Conservation (phyloP, 306 rosid species). For the Quercus alba region DNA sequence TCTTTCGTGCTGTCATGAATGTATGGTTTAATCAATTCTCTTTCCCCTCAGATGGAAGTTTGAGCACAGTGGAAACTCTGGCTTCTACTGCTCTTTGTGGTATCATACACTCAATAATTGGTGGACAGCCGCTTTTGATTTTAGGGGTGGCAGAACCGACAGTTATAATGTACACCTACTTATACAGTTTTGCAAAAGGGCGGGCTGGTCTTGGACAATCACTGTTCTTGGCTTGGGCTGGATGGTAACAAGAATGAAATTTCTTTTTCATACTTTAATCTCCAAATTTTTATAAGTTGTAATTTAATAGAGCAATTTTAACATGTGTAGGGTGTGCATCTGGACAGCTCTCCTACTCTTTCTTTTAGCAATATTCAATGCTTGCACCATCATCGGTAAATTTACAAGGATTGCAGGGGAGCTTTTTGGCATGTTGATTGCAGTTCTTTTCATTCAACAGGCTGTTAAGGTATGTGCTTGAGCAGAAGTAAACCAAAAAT, state of each 20-base stretch:
- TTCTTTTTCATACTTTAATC: background rate
- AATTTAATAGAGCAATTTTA: slow-evolving; percentile 7
- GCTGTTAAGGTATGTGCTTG: slow-evolving; percentile 63
- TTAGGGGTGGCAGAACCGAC: slow-evolving; percentile 98
- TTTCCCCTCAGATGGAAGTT: slow-evolving; percentile 59
- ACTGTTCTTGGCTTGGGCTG: slow-evolving; percentile 83
- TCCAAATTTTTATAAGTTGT: background rate
- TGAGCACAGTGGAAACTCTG: slow-evolving; percentile 85
- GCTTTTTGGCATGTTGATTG: slow-evolving; percentile 81
- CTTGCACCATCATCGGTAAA: slow-evolving; percentile 54
- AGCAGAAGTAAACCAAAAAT: background rate
- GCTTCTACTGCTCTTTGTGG: slow-evolving; percentile 92
- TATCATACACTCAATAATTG: slow-evolving; percentile 80
- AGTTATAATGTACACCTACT: slow-evolving; percentile 76
- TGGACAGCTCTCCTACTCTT: slow-evolving; percentile 80
- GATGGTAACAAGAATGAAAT: slow-evolving; percentile 53
- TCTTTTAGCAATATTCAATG: slow-evolving; percentile 82
- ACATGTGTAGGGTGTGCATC: slow-evolving; percentile 67
- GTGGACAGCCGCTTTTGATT: slow-evolving; percentile 83
- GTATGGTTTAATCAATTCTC: background rate
- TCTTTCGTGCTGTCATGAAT: too few species aligned
- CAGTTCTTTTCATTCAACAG: slow-evolving; percentile 80
- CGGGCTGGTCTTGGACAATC: slow-evolving; percentile 51
- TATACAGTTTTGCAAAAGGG: slow-evolving; percentile 67
- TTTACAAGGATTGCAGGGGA: slow-evolving; percentile 90